These are phyloP conservation scores for Lipomyces yamadae DNA, from an alignment of 805 yeast species.

Conservation along the genomic window DNA sequence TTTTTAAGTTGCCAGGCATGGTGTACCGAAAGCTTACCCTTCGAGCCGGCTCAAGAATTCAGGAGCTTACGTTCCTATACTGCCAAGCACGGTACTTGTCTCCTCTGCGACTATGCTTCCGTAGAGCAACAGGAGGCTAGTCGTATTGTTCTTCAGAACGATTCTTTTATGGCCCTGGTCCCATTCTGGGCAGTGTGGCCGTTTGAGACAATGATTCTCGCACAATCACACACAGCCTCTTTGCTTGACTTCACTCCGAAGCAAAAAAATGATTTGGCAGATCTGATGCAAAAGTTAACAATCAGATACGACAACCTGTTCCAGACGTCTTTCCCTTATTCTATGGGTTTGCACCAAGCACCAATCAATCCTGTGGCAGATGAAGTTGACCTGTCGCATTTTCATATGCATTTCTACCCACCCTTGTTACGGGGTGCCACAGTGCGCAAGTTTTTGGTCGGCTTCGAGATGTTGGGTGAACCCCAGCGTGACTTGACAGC, in stretches of 20 bases:
- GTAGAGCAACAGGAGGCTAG: slow-evolving; percentile 50
- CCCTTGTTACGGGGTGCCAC: slow-evolving; percentile 76
- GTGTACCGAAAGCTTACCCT: slow-evolving; percentile 58
- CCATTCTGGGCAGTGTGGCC: slow-evolving; percentile 90
- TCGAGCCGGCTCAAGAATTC: slow-evolving; percentile 66
- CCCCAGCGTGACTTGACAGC: slow-evolving; percentile 73
- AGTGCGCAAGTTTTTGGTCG: slow-evolving; percentile 75
- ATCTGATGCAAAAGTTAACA: slow-evolving; percentile 58
- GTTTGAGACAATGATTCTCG: slow-evolving; percentile 67
- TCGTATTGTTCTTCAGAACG: slow-evolving; percentile 64
- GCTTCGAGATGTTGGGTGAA: slow-evolving; percentile 61
- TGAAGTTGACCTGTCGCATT: slow-evolving; percentile 50
- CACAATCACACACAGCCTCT: slow-evolving; percentile 60
- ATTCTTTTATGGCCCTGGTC: slow-evolving; percentile 67
- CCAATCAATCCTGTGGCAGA: slow-evolving; percentile 51
- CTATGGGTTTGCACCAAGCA: slow-evolving; percentile 83
- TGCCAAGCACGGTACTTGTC: slow-evolving; percentile 51
- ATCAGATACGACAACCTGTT: slow-evolving; percentile 73
- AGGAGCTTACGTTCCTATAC: slow-evolving; percentile 56
- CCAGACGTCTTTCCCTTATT: slow-evolving; percentile 72
- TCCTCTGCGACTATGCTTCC: slow-evolving; percentile 66
- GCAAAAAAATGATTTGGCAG: slow-evolving; percentile 62
- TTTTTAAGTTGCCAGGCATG: slow-evolving; percentile 67
- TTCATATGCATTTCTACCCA: slow-evolving; percentile 80
- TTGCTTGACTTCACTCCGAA: slow-evolving; percentile 53